Base-by-base conservation (phyloP, 1,284 basidiomycete genomes). In the Sanghuangporus weigelae region DNA sequence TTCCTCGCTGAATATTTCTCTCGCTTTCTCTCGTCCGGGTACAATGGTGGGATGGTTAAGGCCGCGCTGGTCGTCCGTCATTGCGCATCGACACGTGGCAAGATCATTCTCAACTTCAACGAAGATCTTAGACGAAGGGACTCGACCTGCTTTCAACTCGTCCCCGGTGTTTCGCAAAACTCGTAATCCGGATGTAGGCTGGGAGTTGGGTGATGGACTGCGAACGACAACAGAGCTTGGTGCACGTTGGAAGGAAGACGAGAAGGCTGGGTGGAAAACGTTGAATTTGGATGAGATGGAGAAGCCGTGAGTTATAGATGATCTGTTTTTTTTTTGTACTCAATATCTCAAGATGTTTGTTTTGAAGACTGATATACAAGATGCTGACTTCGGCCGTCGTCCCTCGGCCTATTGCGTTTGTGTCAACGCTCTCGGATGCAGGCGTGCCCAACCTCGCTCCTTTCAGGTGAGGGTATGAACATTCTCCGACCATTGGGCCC, bases 331-430 rank as follows among this genome's bases (percentile, higher is more conserved):
- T 49, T 55, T 40, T 19, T 44, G 57, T 26, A 36, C 48, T 59
- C 48, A 53, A 63, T 48, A 64, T 61, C 60, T 65, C 67, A 64
- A 64, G 38, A 60, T 64, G 67, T 66, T 26, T 67, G 59, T 62
- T 67, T 64, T 61, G 57, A 67, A 83, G 81, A 68, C 79, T 81
- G 63, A 69, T 78, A 16, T 84, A 86, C 71, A 75, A 78, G 59
- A 71, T 92, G 66, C 75, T 92, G 75, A 89, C 86, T 35, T 86
- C 86, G 48, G 84, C 82, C 1, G 82, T 91, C 62, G 75, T 85
- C 40, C 90, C 90, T 12, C 81, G 91, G 48, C 90, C 91, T 2
- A 84, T 92, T 64, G 90, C 86, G 0, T 84, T 93, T 66, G 82
- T 92, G 16, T 91, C 89, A 4, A 84, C 86, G 11, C 64, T 89